Evolutionary conservation across 192 early-diverging fungal species (phyloP).

Genomic region (Chytriomyces hyalinus): DNA sequence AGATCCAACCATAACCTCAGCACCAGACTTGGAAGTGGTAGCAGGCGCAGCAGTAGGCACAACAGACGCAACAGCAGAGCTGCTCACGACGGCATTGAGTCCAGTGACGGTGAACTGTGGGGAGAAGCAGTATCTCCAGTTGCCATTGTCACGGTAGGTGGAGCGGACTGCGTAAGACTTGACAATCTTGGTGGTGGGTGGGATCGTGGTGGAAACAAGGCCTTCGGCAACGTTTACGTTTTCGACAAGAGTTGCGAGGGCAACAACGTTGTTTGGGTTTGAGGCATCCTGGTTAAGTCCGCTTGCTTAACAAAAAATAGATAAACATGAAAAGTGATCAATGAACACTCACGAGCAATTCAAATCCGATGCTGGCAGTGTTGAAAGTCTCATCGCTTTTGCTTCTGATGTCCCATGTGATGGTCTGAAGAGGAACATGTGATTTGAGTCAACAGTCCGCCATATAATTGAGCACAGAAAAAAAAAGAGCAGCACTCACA

Average conservation of each 20-base stretch:
- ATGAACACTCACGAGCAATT: background rate
- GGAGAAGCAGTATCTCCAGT: constrained; percentile 1
- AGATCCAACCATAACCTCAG: background rate
- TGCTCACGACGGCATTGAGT: background rate
- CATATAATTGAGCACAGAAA: no score
- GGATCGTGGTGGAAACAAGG: background rate
- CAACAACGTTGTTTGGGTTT: constrained; percentile 16
- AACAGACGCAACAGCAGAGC: background rate
- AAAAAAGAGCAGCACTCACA: background rate
- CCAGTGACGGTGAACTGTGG: background rate
- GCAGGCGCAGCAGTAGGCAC: background rate
- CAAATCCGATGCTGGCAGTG: background rate
- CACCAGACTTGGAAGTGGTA: background rate
- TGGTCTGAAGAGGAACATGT: background rate
- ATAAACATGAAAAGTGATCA: no score
- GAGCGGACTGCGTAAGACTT: background rate
- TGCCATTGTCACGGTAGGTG: background rate
- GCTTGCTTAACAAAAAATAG: no score
- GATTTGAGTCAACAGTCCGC: background rate
- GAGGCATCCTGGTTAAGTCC: constrained; percentile 3
- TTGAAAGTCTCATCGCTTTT: background rate
- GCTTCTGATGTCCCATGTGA: constrained; percentile 6
- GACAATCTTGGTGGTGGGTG: background rate
- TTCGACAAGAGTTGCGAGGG: background rate
- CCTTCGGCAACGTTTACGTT: background rate